Conservation (phyloP, 441 rosid genomes). For the Gossypium davidsonii region DNA sequence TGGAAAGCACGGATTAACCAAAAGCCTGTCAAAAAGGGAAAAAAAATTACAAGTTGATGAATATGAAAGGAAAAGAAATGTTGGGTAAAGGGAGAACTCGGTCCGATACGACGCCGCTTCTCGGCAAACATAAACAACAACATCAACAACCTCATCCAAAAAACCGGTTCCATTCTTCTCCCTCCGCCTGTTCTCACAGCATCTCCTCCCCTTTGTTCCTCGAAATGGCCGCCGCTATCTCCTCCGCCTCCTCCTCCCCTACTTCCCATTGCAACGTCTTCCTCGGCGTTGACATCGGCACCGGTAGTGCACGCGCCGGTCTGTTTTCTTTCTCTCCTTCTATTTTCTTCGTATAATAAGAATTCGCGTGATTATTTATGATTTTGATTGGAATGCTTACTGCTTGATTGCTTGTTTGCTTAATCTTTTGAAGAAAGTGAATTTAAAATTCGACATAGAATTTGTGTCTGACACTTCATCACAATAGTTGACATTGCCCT, state of each 20-base stretch:
- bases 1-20: neutral
- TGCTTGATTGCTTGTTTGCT: neutral
- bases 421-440: neutral
- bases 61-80: neutral
- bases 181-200: conserved; percentile 11
- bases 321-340: neutral
- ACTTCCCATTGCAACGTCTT: conserved; percentile 37
- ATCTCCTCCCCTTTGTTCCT: conserved; percentile 23
- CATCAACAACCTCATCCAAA: conserved; percentile 8
- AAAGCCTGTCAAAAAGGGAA: neutral
- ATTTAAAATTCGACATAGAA: neutral
- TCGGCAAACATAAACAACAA: conserved; percentile 5
- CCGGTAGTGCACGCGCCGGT: conserved; percentile 97
- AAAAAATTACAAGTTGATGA: neutral
- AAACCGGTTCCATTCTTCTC: conserved; percentile 7
- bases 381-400: neutral
- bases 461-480: neutral
- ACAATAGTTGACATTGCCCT: neutral
- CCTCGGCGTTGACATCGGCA: conserved; percentile 92
- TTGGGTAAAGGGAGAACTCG: conserved; percentile 14
- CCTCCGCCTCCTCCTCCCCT: conserved; percentile 23
- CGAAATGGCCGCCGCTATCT: conserved; percentile 53
- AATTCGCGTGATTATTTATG: neutral
- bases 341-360: neutral
- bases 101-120: conserved; percentile 31